Evolutionary conservation across 768 basidiomycete species (phyloP).

Genomic region (Pisolithus orientalis): DNA sequence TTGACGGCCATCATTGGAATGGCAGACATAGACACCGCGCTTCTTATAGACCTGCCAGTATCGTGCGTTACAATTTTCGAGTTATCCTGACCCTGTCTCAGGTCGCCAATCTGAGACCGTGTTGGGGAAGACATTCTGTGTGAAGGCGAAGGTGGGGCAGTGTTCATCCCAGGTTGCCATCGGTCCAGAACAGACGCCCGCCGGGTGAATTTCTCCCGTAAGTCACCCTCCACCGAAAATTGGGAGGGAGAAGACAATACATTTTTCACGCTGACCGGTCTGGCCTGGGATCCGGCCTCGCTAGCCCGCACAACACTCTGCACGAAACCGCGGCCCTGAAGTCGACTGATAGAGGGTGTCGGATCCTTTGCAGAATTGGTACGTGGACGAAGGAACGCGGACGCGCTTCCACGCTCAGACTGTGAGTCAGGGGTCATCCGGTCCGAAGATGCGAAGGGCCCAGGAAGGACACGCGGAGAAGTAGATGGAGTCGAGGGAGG

Average conservation of each 20-base stretch:
- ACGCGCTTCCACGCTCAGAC: slow-evolving; percentile 40
- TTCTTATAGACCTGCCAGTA: slow-evolving; percentile 31
- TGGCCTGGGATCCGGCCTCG: slow-evolving; percentile 28
- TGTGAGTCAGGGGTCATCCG: slow-evolving; percentile 37
- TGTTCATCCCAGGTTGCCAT: slow-evolving; percentile 46
- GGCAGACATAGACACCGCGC: slow-evolving; percentile 36
- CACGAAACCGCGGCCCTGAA: slow-evolving; percentile 84
- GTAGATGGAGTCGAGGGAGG: slow-evolving; percentile 22
- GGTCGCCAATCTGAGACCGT: slow-evolving; percentile 33
- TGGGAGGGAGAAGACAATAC: slow-evolving; percentile 23
- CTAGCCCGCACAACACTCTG: slow-evolving; percentile 76
- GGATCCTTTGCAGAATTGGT: slow-evolving; percentile 56
- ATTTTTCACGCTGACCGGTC: slow-evolving; percentile 24
- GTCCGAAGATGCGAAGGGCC: slow-evolving; percentile 33
- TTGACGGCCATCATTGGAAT: slow-evolving; percentile 25
- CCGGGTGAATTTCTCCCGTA: slow-evolving; percentile 32
- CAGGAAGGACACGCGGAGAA: slow-evolving; percentile 20
- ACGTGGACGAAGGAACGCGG: slow-evolving; percentile 48
- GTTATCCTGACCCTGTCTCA: slow-evolving; percentile 14
- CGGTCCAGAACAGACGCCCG: slow-evolving; percentile 59
- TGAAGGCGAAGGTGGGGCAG: slow-evolving; percentile 31
- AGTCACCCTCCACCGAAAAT: slow-evolving; percentile 29
- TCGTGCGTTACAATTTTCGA: slow-evolving; percentile 24
- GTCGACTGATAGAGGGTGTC: slow-evolving; percentile 74
- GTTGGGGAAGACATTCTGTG: slow-evolving; percentile 35